Evolutionary conservation across 1,284 basidiomycete species (phyloP), one percentile per base, ranked within the genome.

Genomic region (Apiotrichum siamense): DNA sequence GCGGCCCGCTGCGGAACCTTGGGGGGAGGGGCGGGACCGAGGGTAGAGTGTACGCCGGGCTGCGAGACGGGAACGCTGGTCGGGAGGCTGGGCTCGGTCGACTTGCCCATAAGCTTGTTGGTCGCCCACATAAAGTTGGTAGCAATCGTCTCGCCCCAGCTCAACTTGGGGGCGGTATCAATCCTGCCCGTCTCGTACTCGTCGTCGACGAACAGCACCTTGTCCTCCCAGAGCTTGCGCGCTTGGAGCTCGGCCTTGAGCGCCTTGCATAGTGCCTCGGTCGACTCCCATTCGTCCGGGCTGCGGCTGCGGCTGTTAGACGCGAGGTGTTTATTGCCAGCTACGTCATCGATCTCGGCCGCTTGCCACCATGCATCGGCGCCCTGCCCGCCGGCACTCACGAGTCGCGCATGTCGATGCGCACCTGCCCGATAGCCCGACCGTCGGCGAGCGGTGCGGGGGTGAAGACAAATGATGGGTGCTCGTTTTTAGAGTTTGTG

Each of bases 81-180:
- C 4, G 46, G 46, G 10, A 47, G 46, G 1, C 5, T 15, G 4
- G 46, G 46, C 38, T 47, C 46, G 17, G 33, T 13, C 6, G 29
- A 13, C 21, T 17, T n/a, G 31, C 46, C 46, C 20, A 37, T 40
- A 29, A 47, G 21, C 31, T 33, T 36, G 44, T 12, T 15, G 17
- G 18, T 29, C 35, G 32, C 45, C 46, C 43, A 49, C 47, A 33
- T 37, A 27, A 32, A 33, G 27, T 45, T 45, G 21, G 56, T 57
- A 3, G 66, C 67, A 24, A 73, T 62, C 4, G 59, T 57, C 54
- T 71, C 70, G 27, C 72, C 72, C 70, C 70, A 72, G 2, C 61
- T 60, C 25, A 47, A 45, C 45, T 55, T 54, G 17, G 58, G 58
- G 2, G 52, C 54, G 7, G 53, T 55, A 10, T 60, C 47, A 3